Evolutionary conservation across 495 filamentous ascomycete species (phyloP).

Genomic region (Penicillium argentinense): DNA sequence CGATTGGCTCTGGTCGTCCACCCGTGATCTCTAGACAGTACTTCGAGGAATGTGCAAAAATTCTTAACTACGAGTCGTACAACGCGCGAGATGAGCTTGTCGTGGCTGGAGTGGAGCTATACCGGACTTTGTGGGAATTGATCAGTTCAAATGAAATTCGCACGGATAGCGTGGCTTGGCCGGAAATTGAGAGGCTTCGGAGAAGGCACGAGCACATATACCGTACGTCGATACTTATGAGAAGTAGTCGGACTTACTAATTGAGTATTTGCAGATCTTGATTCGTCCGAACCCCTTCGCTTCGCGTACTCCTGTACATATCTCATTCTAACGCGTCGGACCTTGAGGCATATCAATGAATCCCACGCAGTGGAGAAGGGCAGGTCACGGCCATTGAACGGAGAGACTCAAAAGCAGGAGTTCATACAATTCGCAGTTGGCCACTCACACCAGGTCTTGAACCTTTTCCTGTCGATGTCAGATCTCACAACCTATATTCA

Average conservation of each 20-base stretch:
- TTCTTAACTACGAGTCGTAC: constrained; percentile 14
- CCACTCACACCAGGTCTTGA: constrained; percentile 5
- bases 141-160: constrained; percentile 12
- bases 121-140: constrained; percentile 12
- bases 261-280: constrained; percentile 9
- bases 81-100: constrained; percentile 17
- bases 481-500: constrained; percentile 18
- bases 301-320: constrained; percentile 20
- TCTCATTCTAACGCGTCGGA: constrained; percentile 17
- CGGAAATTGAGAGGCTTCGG: constrained; percentile 13
- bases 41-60: constrained; percentile 16
- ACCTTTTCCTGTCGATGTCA: constrained; percentile 13
- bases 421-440: constrained; percentile 13
- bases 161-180: constrained; percentile 6
- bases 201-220: constrained; percentile 15
- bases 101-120: constrained; percentile 11
- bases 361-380: background rate
- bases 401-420: background rate
- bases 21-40: constrained; percentile 16
- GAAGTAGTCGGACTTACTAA: background rate
- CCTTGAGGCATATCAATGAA: constrained; percentile 10
- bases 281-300: constrained; percentile 18
- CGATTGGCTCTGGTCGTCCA: constrained; percentile 16
- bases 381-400: background rate
- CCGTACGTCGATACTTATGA: constrained; percentile 1